phyloP scores from a whole-genome alignment of 306 rosid genomes.

The Morella rubra region DNA sequence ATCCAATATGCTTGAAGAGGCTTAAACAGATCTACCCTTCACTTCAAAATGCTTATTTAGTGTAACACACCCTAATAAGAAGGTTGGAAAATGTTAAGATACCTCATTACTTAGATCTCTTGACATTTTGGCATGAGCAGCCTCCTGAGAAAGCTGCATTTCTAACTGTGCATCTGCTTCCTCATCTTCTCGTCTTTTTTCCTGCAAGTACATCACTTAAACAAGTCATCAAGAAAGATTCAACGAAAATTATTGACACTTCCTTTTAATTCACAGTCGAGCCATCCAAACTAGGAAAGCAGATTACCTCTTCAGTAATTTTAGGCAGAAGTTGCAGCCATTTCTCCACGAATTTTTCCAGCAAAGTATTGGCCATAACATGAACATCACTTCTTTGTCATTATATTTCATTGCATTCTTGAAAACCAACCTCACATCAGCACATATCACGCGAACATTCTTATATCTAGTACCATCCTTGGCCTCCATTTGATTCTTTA shows the following conservation, averaged over 20 bases:
- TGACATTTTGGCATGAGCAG: conserved; percentile 73
- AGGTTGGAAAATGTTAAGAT: conserved; percentile 21
- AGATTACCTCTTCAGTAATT: conserved; percentile 78
- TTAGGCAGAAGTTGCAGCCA: conserved; percentile 85
- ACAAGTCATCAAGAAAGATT: conserved; percentile 16
- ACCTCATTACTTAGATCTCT: conserved; percentile 81
- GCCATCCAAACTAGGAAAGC: conserved; percentile 7
- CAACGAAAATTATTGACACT: background rate
- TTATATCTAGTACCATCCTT: conserved; percentile 87
- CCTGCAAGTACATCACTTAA: conserved; percentile 50
- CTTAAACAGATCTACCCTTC: conserved; percentile 1
- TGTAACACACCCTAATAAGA: conserved; percentile 11
- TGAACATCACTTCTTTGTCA: conserved; percentile 86
- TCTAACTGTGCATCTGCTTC: conserved; percentile 69
- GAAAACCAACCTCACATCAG: conserved; percentile 81
- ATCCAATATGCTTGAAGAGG: conserved; percentile 11
- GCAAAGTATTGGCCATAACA: conserved; percentile 84
- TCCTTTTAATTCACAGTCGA: background rate
- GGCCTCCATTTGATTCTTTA: conserved; percentile 87
- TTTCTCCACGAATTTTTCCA: conserved; percentile 85
- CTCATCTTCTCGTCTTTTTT: conserved; percentile 71
- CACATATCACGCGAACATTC: conserved; percentile 70
- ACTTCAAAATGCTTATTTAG: background rate
- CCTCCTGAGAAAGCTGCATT: conserved; percentile 82
- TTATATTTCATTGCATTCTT: conserved; percentile 88